Evolutionary conservation across 495 filamentous ascomycete species (phyloP).

Genomic region (Neohortaea acidophila): DNA sequence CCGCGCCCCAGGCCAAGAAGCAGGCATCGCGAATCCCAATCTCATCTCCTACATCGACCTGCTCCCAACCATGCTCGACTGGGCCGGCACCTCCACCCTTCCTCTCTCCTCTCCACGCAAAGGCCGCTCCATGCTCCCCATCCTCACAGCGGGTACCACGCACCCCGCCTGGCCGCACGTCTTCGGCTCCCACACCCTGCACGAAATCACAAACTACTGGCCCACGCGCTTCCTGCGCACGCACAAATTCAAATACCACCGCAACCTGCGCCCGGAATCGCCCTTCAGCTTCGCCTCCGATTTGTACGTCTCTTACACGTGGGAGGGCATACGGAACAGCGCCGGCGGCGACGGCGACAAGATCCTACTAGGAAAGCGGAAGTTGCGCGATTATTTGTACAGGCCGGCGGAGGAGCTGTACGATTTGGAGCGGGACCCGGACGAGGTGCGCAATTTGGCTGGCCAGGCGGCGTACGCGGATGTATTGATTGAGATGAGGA

Average conservation of each 20-base stretch:
- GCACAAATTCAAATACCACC: conserved; percentile 31
- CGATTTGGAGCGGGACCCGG: conserved; percentile 29
- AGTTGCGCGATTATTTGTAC: conserved; percentile 27
- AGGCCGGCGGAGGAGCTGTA: conserved; percentile 31
- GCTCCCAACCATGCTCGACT: conserved; percentile 32
- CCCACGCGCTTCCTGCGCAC: conserved; percentile 33
- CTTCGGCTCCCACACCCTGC: conserved; percentile 36
- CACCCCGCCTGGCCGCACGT: conserved; percentile 22
- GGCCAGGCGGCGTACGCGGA: conserved; percentile 15
- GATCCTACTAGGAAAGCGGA: conserved; percentile 27
- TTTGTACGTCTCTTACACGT: conserved; percentile 30
- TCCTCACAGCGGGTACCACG: conserved; percentile 15
- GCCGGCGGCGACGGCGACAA: conserved; percentile 18
- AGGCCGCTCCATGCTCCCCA: conserved; percentile 29
- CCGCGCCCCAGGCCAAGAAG: conserved; percentile 19
- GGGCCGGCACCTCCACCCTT: conserved; percentile 13
- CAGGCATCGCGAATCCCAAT: conserved; percentile 27
- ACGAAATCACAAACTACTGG: conserved; percentile 35
- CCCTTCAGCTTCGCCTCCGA: conserved; percentile 34
- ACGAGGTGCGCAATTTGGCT: conserved; percentile 28
- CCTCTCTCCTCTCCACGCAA: background rate
- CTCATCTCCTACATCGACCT: conserved; percentile 33
- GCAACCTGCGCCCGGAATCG: conserved; percentile 31
- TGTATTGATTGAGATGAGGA: conserved; percentile 20
- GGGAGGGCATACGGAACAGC: conserved; percentile 31